phyloP scores from a whole-genome alignment of 805 yeast species.

The Priceomyces medius region DNA sequence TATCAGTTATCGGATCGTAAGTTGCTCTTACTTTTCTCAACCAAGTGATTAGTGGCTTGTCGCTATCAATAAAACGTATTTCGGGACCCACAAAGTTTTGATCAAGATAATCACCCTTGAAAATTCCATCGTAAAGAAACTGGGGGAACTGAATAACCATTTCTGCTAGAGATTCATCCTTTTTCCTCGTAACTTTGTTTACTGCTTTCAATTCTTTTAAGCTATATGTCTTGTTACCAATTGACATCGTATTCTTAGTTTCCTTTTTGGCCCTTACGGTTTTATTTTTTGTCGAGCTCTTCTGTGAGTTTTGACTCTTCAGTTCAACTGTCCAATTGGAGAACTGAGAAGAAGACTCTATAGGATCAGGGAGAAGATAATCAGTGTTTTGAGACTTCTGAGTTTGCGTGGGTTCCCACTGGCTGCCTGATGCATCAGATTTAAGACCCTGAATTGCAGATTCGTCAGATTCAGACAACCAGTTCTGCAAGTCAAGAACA shows the following conservation, averaged over 20 bases:
- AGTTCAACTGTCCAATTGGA: neutral
- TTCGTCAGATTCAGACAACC: slow-evolving; percentile 25
- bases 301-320: neutral
- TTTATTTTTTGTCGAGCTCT: neutral
- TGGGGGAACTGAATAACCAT: slow-evolving; percentile 48
- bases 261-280: slow-evolving; percentile 3
- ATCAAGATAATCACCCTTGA: slow-evolving; percentile 24
- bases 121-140: slow-evolving; percentile 17
- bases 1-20: slow-evolving; percentile 49
- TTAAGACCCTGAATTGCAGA: neutral
- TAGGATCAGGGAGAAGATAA: slow-evolving; percentile 10
- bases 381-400: neutral
- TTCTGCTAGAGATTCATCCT: slow-evolving; percentile 50
- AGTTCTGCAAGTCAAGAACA: slow-evolving; percentile 19
- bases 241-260: slow-evolving; percentile 3
- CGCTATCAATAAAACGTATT: slow-evolving; percentile 17
- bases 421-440: slow-evolving; percentile 3
- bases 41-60: slow-evolving; percentile 51
- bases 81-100: slow-evolving; percentile 20
- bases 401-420: slow-evolving; percentile 1
- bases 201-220: slow-evolving; percentile 33
- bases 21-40: slow-evolving; percentile 47
- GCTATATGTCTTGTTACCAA: slow-evolving; percentile 14
- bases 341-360: slow-evolving; percentile 9
- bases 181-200: slow-evolving; percentile 39